Conservation (phyloP, 1,139 yeast genomes). For the Magnusiomyces magnusii region DNA sequence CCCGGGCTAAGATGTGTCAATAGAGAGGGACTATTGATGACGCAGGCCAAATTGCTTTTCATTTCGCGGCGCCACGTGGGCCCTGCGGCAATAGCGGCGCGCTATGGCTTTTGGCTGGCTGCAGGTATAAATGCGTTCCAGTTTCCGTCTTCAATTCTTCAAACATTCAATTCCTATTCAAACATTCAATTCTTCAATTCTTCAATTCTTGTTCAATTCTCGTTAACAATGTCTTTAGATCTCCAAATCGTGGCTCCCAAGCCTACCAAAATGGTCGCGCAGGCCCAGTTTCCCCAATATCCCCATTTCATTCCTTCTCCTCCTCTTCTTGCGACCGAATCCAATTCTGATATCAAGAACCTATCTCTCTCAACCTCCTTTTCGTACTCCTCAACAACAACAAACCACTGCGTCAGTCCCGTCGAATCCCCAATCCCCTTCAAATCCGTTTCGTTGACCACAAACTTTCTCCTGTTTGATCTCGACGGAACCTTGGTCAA, state of each 20-base stretch:
- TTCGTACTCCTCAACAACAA: background rate
- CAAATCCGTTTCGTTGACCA: background rate
- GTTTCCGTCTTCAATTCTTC: background rate
- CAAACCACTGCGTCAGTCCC: background rate
- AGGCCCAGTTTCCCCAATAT: background rate
- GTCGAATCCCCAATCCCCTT: background rate
- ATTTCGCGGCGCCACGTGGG: too few species aligned
- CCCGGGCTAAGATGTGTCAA: too few species aligned
- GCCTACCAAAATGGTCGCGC: background rate
- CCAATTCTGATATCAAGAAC: background rate
- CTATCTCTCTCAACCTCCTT: background rate
- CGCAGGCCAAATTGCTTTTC: too few species aligned
- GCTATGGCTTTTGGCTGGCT: too few species aligned
- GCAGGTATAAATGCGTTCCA: too few species aligned
- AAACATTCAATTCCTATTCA: background rate
- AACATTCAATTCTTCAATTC: background rate
- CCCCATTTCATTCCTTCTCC: background rate
- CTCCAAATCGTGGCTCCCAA: background rate
- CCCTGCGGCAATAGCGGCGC: too few species aligned
- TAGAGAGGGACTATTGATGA: too few species aligned
- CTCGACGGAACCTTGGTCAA: conserved; percentile 81
- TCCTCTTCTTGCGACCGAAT: background rate
- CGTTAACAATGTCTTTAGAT: background rate
- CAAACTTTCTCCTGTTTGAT: conserved; percentile 47
- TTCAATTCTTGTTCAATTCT: background rate